Percentiles rank a stretch among this genome's conserved stretches.
These are phyloP conservation scores for Chalciporus chontae DNA, from an alignment of 768 basidiomycete species.

Conservation along the genomic window DNA sequence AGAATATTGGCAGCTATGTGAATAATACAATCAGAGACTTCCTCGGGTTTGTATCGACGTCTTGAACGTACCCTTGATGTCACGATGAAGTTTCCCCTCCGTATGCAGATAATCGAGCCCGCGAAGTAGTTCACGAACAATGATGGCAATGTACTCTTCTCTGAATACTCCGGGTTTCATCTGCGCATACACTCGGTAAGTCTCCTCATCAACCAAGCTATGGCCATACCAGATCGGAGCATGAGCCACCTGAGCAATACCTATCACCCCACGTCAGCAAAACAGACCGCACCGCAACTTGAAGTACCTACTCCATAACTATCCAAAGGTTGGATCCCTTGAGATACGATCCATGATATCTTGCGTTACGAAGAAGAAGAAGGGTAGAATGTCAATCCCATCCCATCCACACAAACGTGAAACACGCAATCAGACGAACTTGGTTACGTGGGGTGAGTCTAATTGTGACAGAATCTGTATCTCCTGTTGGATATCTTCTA, in stretches of 20 bases:
- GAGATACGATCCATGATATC: conserved; percentile 95
- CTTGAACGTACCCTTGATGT: conserved; percentile 81
- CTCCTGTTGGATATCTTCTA: conserved; percentile 99
- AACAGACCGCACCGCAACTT: not conserved
- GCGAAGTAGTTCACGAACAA: conserved; percentile 84
- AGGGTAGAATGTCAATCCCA: conserved; percentile 30
- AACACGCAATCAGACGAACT: conserved; percentile 51
- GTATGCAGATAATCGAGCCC: conserved; percentile 95
- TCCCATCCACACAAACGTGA: conserved; percentile 26
- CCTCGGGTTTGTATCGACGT: not conserved
- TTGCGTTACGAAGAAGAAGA: conserved; percentile 26
- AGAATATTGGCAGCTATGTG: conserved; percentile 86
- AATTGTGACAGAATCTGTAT: conserved; percentile 97
- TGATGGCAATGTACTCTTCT: conserved; percentile 98
- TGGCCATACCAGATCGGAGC: conserved; percentile 83
- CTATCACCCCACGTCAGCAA: conserved; percentile 35
- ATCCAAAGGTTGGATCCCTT: conserved; percentile 98
- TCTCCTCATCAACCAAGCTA: not conserved
- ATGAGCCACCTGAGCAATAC: conserved; percentile 97
- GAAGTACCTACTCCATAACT: conserved; percentile 81
- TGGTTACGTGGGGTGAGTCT: conserved; percentile 94
- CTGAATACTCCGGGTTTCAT: conserved; percentile 98
- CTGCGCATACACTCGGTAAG: conserved; percentile 39
- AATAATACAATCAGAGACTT: not conserved
- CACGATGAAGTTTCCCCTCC: conserved; percentile 97